Evolutionary conservation across 2,329 filamentous ascomycete genomes (phyloP).

Genomic region (Botrytis cinerea): DNA sequence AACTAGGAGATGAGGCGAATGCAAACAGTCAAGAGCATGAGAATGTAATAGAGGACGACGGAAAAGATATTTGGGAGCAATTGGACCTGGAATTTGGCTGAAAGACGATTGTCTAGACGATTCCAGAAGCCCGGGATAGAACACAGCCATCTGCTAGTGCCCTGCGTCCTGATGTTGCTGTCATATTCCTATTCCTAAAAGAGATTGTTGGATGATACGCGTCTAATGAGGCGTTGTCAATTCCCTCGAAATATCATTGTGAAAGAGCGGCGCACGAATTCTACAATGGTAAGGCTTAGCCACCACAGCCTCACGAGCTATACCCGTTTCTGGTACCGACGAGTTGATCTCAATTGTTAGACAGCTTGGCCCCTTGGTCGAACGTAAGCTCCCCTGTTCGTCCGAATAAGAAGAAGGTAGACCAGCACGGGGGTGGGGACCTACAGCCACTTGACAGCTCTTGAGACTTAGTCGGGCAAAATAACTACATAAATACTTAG

Average conservation of each 20-base stretch:
- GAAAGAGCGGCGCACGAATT: not conserved
- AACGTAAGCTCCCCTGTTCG: not conserved
- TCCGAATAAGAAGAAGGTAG: not conserved
- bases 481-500: not conserved
- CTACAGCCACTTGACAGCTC: not conserved
- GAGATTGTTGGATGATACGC: not conserved
- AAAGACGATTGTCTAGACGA: not conserved
- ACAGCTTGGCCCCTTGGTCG: not conserved
- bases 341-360: conserved; percentile 2
- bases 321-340: not conserved
- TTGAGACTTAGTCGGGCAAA: not conserved
- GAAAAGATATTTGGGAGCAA: conserved; percentile 47
- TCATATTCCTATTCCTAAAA: too few relatives aligned
- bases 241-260: not conserved
- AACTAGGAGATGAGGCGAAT: conserved; percentile 27
- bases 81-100: conserved; percentile 47
- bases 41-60: conserved; percentile 26
- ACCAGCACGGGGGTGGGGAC: not conserved
- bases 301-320: conserved; percentile 6
- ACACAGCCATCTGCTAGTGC: not conserved
- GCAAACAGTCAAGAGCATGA: conserved; percentile 28
- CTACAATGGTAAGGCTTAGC: conserved; percentile 13
- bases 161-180: not conserved
- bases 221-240: not conserved
- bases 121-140: not conserved